phyloP scores from a whole-genome alignment of 805 yeast species.

The Pichia deserticola region DNA sequence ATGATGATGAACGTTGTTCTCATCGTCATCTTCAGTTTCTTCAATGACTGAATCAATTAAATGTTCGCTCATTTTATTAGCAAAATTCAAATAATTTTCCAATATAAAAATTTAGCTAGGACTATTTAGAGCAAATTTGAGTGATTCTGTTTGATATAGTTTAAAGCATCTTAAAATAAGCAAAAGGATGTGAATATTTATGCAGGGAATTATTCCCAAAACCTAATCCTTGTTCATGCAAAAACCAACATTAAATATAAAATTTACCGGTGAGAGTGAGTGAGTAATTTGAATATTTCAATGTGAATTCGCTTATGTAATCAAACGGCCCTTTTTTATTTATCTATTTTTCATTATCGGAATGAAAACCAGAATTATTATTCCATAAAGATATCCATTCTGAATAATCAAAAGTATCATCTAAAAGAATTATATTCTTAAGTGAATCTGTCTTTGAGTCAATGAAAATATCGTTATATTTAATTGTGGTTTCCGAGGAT shows the following conservation, averaged over 20 bases:
- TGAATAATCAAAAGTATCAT: slow-evolving; percentile 4
- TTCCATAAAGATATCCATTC: not conserved
- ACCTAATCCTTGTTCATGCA: too few relatives aligned
- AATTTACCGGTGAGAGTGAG: too few relatives aligned
- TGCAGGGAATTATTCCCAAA: too few relatives aligned
- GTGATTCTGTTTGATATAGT: too few relatives aligned
- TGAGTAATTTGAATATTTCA: too few relatives aligned
- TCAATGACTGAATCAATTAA: not conserved
- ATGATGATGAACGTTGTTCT: slow-evolving; percentile 15
- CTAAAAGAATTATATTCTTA: not conserved
- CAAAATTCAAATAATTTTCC: too few relatives aligned
- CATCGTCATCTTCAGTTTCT: slow-evolving; percentile 13
- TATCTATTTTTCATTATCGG: not conserved
- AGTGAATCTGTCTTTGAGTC: not conserved
- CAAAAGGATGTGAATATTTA: too few relatives aligned
- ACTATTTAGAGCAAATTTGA: too few relatives aligned
- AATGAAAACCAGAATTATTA: not conserved
- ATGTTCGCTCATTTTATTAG: not conserved
- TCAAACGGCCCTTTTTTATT: not conserved
- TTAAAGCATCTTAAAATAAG: too few relatives aligned
- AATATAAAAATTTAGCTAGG: too few relatives aligned
- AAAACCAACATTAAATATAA: too few relatives aligned
- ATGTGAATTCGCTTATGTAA: not conserved
- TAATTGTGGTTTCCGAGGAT: not conserved
- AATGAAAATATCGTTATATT: slow-evolving; percentile 4